Percentiles rank a stretch among this genome's conserved stretches.
These are phyloP conservation scores for Globisporangium iwayamae DNA, from an alignment of 352 stramenopile species.

Conservation along the genomic window DNA sequence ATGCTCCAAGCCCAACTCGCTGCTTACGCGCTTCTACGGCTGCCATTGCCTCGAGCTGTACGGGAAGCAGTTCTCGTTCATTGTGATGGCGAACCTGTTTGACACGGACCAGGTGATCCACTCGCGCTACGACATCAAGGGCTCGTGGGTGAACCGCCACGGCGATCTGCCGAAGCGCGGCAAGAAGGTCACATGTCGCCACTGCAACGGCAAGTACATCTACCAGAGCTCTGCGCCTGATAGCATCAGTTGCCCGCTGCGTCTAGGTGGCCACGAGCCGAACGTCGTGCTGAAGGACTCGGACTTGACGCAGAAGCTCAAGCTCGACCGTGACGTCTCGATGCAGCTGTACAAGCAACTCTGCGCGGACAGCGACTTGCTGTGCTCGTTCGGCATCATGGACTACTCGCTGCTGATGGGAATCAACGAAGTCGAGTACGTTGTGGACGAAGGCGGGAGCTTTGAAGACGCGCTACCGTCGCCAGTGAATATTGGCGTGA, in stretches of 20 bases:
- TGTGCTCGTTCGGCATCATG: constrained; percentile 90
- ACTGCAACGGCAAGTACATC: constrained; percentile 85
- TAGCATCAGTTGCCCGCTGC: constrained; percentile 69
- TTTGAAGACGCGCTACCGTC: constrained; percentile 31
- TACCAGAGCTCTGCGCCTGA: constrained; percentile 66
- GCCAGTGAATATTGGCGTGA: constrained; percentile 24
- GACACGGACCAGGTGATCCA: constrained; percentile 87
- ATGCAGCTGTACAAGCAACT: constrained; percentile 77
- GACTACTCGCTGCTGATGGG: constrained; percentile 91
- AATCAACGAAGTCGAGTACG: constrained; percentile 86
- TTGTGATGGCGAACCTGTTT: constrained; percentile 93
- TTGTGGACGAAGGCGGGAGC: constrained; percentile 63
- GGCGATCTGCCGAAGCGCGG: constrained; percentile 76
- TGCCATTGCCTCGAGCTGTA: constrained; percentile 90
- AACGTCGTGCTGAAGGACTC: constrained; percentile 89
- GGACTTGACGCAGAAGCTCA: constrained; percentile 87
- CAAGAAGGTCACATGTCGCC: constrained; percentile 87
- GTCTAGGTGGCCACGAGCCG: constrained; percentile 77
- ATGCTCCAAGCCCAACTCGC: constrained; percentile 75
- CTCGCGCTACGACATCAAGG: constrained; percentile 90
- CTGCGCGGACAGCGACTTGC: constrained; percentile 72
- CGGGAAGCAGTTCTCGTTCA: constrained; percentile 89
- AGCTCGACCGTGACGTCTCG: constrained; percentile 65
- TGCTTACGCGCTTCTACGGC: constrained; percentile 89
- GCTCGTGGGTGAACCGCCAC: constrained; percentile 86